A percentile compares a stretch with the other conserved stretches of the same genome.
phyloP scores from a whole-genome alignment of 2,329 filamentous ascomycete genomes.

The Cladosporium sp. region DNA sequence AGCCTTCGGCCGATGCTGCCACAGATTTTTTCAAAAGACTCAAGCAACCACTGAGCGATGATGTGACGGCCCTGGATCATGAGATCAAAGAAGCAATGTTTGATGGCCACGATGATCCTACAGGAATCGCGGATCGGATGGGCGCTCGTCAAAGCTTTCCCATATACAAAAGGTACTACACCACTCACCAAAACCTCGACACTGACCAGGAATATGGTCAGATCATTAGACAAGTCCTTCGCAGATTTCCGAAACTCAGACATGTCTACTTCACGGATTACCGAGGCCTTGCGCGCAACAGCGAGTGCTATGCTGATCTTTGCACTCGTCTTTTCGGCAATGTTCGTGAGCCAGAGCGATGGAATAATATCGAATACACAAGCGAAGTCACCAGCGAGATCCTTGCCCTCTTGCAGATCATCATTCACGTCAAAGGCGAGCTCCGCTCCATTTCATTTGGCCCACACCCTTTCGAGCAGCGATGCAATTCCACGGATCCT shows the following conservation, averaged over 20 bases:
- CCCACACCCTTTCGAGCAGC: slow-evolving; percentile 9
- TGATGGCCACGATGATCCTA: background rate
- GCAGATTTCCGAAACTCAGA: slow-evolving; percentile 2
- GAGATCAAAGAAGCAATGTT: background rate
- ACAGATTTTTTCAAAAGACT: background rate
- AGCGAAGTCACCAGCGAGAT: slow-evolving; percentile 8
- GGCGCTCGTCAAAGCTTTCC: slow-evolving; percentile 10
- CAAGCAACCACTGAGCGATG: background rate
- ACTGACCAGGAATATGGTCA: background rate
- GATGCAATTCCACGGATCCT: slow-evolving; percentile 8
- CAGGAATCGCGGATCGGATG: slow-evolving; percentile 6
- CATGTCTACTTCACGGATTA: slow-evolving; percentile 10
- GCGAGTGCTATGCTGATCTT: slow-evolving; percentile 7
- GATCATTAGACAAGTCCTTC: background rate
- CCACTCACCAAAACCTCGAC: background rate
- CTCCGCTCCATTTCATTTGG: slow-evolving; percentile 2
- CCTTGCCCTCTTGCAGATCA: background rate
- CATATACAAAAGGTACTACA: slow-evolving; percentile 5
- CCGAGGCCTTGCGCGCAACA: slow-evolving; percentile 2
- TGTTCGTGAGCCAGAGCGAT: slow-evolving; percentile 6
- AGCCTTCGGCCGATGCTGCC: slow-evolving; percentile 2
- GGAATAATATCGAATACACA: slow-evolving; percentile 7
- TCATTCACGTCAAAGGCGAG: slow-evolving; percentile 4
- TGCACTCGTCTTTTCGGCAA: slow-evolving; percentile 9
- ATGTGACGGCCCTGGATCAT: background rate